These are phyloP conservation scores for Colletotrichum chlorophyti DNA, from an alignment of 2,329 filamentous ascomycete species.

Conservation along the genomic window DNA sequence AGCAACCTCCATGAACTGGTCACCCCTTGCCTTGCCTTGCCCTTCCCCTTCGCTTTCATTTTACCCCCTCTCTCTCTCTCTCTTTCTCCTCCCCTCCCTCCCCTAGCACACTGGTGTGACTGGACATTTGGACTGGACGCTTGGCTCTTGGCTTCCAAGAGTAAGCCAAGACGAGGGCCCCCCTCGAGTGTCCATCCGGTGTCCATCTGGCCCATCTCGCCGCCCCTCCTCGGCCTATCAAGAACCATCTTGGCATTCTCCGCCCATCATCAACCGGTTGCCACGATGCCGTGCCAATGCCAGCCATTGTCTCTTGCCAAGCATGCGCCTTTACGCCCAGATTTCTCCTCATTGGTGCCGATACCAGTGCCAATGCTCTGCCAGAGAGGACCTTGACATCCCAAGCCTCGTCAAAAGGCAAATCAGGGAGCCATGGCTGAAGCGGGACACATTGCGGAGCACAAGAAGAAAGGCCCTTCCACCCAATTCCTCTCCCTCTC, in stretches of 20 bases:
- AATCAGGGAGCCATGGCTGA: no score
- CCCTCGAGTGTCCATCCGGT: no score
- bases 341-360: constrained; percentile 23
- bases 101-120: neutral
- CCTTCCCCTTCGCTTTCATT: no score
- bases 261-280: constrained; percentile 25
- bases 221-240: constrained; percentile 4
- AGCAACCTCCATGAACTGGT: no score
- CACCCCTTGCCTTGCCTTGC: no score
- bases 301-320: constrained; percentile 28
- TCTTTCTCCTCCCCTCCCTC: no score
- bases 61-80: no score
- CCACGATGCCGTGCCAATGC: constrained; percentile 28
- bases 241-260: constrained; percentile 24
- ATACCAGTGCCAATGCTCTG: no score
- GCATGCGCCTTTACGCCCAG: constrained; percentile 21
- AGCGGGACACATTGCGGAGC: constrained; percentile 28
- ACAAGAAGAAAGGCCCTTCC: constrained; percentile 27
- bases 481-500: constrained; percentile 10
- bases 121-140: no score
- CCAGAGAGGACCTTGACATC: neutral
- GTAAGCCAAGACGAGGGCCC: no score
- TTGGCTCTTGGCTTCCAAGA: no score
- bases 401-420: constrained; percentile 15
- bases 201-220: constrained; percentile 9